Evolutionary conservation across 2,329 filamentous ascomycete genomes (phyloP), one percentile per base, ranked within the genome.

Genomic region (Teratosphaeriaceae sp.): DNA sequence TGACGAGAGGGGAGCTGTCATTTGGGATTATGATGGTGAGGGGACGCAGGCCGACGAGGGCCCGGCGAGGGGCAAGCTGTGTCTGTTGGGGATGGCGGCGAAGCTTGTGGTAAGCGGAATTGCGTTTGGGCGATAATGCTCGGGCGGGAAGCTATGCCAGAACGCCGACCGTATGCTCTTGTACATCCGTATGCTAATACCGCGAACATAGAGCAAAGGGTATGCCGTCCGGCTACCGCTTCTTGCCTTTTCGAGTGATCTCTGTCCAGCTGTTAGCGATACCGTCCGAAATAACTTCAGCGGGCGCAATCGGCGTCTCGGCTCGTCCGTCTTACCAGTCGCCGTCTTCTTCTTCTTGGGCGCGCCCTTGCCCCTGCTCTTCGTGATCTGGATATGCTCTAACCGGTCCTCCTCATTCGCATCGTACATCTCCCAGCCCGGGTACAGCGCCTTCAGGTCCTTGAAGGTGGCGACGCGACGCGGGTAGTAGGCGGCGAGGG

Each of bases 401-500:
- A 88, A 69, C 56, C 92, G 81, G 52, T 92, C 84, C 56, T 87
- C 79, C 64, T 94, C 86, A 3, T 74, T 72, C 48, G 92, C 82
- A 56, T 96, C 79, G 58, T 81, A 80, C 5, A 82, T 80, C 46
- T 80, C 73, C 46, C 88, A 69, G 6, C 79, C 76, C 7, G 82
- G 74, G 57, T 89, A 88, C 38, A 78, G 71, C 48, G 78, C 78
- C 61, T 84, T 80, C 48, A 95, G 65, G 52, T 94, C 86, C 53
- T 78, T 76, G 48, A 94, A 77, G 0, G 82, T 82, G 19, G 79
- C 79, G 13, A 83, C 71, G 48, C 75, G 84, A 52, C 82, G 80
- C 2, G 92, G 92, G 64, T 98, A 98, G 74, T 96, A 98, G 45
- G 86, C 76, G 29, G 82, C 84, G 51, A 96, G 69, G 0, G 84